Evolutionary conservation across 768 basidiomycete genomes (phyloP), one percentile per base, ranked within the genome.

Genomic region (Fibroporia radiculosa): DNA sequence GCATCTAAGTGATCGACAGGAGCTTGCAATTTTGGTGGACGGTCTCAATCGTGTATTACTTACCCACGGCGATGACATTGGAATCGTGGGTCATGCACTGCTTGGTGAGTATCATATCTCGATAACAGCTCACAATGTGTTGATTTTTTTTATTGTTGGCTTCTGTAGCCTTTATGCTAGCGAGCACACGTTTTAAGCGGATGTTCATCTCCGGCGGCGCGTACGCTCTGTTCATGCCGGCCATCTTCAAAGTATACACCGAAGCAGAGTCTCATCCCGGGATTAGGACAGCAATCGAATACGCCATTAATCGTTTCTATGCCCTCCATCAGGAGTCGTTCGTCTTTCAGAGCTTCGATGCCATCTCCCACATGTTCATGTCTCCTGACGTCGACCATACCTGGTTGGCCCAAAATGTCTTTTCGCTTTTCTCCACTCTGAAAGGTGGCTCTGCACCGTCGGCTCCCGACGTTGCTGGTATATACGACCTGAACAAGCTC

Each of bases 161-260:
- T n/a, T n/a, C 22, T 36, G 13, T 47, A 84, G 84, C 78, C 5
- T 69, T 82, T 24, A 81, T 86, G 80, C 74, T 79, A 13, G 86
- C 85, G 0, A 81, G 78, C 40, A 84, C 84, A 6, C 77, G 86
- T 14, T 90, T 88, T 55, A 72, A 77, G 24, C 76, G 86, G n/a
- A 60, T 90, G 16, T 85, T 89, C 59, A 76, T 76, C 6, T 77
- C 82, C 2, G 79, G 80, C 13, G 77, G 77, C 24, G 84, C 80
- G 20, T 90, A 85, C 57, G 74, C 73, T 3, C 68, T 89, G 22
- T 86, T 88, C 61, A 82, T 90, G 72, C 80, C 84, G 0, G 72
- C 73, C 3, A 63, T 90, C 11, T 61, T 85, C 54, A 85, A 85
- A 54, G 70, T 79, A 19, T 90, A 86, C 57, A 67, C 75, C 7